Evolutionary conservation across 495 filamentous ascomycete species (phyloP).

Genomic region (Chaetomium cochliodes): DNA sequence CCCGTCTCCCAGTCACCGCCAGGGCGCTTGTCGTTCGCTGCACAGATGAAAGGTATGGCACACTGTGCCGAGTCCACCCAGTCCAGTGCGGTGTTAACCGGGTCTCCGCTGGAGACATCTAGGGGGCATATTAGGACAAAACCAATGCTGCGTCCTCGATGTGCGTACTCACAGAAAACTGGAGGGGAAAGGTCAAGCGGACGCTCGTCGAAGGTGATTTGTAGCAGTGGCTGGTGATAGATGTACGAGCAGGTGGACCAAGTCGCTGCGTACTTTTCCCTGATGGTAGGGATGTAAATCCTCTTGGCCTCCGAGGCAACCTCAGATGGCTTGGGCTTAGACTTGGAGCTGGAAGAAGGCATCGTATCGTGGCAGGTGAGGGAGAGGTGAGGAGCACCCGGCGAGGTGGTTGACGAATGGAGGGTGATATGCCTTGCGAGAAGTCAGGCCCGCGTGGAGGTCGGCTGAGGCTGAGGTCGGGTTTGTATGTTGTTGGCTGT

Average conservation of each 20-base stretch:
- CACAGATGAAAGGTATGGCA: constrained; percentile 66
- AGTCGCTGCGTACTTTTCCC: constrained; percentile 45
- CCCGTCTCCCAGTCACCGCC: constrained; percentile 79
- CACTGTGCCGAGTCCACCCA: constrained; percentile 47
- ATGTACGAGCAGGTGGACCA: constrained; percentile 51
- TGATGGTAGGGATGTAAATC: constrained; percentile 60
- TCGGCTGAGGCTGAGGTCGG: not conserved
- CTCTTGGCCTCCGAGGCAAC: constrained; percentile 68
- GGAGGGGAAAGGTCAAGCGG: constrained; percentile 38
- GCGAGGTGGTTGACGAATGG: not conserved
- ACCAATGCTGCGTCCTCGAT: not conserved
- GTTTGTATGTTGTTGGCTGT: not conserved
- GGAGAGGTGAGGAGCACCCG: not conserved
- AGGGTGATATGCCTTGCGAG: not conserved
- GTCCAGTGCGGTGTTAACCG: constrained; percentile 64
- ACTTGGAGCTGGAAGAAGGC: constrained; percentile 47
- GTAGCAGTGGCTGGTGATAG: constrained; percentile 44
- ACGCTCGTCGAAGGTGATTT: constrained; percentile 40
- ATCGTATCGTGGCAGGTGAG: constrained; percentile 36
- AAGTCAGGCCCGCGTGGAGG: not conserved
- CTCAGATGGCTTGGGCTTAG: constrained; percentile 64
- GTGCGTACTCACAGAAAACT: constrained; percentile 40
- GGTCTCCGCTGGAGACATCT: constrained; percentile 62
- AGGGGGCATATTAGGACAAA: constrained; percentile 26
- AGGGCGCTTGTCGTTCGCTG: constrained; percentile 69